phyloP scores from a whole-genome alignment of 371 early-diverging fungal genomes.

The Rhizopus stolonifer region DNA sequence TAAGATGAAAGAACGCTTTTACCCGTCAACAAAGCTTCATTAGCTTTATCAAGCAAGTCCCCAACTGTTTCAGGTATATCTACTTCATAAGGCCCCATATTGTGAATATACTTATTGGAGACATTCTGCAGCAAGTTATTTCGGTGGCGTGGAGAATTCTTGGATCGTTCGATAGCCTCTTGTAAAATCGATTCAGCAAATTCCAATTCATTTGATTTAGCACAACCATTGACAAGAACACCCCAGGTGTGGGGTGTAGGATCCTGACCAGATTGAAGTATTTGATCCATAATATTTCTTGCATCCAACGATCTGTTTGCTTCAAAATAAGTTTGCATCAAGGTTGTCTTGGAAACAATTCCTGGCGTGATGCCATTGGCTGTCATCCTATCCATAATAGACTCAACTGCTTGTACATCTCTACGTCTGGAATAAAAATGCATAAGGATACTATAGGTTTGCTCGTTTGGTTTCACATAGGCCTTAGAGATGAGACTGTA shows the following conservation, averaged over 20 bases:
- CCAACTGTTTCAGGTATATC: slow-evolving; percentile 32
- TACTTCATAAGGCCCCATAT: slow-evolving; percentile 15
- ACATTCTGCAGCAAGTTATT: neutral
- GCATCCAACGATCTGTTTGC: slow-evolving; percentile 22
- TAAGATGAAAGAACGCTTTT: slow-evolving; percentile 21
- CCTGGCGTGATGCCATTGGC: slow-evolving; percentile 27
- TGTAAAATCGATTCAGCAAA: slow-evolving; percentile 32
- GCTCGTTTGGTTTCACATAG: slow-evolving; percentile 24
- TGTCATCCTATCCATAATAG: slow-evolving; percentile 37
- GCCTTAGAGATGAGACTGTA: slow-evolving; percentile 38
- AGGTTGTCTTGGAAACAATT: slow-evolving; percentile 28
- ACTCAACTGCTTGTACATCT: slow-evolving; percentile 35
- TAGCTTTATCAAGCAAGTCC: slow-evolving; percentile 24
- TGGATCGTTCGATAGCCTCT: slow-evolving; percentile 16
- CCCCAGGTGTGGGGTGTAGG: slow-evolving; percentile 29
- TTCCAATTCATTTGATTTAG: slow-evolving; percentile 17
- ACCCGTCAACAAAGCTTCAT: neutral
- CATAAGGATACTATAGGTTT: slow-evolving; percentile 43
- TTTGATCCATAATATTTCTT: slow-evolving; percentile 29
- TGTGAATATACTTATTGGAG: neutral
- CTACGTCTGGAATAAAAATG: slow-evolving; percentile 36
- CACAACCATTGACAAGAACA: slow-evolving; percentile 28
- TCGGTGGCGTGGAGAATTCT: neutral
- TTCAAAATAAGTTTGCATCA: slow-evolving; percentile 44
- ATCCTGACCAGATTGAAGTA: slow-evolving; percentile 28